Conservation (phyloP, 73 alveolate species). For the Halteria grandinella region DNA sequence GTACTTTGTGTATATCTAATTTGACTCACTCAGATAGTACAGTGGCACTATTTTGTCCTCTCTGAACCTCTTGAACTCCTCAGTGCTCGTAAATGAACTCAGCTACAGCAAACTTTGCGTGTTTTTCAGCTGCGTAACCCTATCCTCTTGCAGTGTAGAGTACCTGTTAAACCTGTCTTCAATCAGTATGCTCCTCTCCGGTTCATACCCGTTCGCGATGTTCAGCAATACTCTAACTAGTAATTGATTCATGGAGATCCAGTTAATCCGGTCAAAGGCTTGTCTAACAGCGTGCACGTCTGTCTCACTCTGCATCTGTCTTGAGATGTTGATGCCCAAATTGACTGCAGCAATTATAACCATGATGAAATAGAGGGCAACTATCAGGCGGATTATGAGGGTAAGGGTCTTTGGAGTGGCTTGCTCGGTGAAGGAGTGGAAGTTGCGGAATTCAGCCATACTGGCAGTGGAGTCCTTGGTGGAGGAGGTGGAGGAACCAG, state of each 20-base stretch:
- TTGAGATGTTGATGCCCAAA: neutral
- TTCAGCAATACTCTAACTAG: neutral
- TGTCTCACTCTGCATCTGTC: neutral
- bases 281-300: slow-evolving; percentile 9
- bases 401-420: slow-evolving; percentile 1
- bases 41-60: neutral
- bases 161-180: neutral
- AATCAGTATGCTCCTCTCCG: neutral
- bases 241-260: neutral
- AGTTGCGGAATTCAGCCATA: slow-evolving; percentile 7
- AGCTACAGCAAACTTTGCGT: neutral
- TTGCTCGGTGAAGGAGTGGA: neutral
- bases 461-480: slow-evolving; percentile 1
- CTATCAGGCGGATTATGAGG: neutral
- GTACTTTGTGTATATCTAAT: neutral
- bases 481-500: slow-evolving; percentile 29
- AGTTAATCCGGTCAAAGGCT: slow-evolving; percentile 3
- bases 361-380: neutral
- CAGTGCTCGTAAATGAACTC: neutral
- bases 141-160: neutral
- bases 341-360: neutral
- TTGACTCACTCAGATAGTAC: neutral
- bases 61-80: neutral
- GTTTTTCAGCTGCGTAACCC: neutral
- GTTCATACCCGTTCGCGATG: slow-evolving; percentile 11